A percentile compares a stretch with the other conserved stretches of the same genome.
Evolutionary conservation across 805 yeast genomes (phyloP).

Genomic region (Wickerhamiella allomyrinae): DNA sequence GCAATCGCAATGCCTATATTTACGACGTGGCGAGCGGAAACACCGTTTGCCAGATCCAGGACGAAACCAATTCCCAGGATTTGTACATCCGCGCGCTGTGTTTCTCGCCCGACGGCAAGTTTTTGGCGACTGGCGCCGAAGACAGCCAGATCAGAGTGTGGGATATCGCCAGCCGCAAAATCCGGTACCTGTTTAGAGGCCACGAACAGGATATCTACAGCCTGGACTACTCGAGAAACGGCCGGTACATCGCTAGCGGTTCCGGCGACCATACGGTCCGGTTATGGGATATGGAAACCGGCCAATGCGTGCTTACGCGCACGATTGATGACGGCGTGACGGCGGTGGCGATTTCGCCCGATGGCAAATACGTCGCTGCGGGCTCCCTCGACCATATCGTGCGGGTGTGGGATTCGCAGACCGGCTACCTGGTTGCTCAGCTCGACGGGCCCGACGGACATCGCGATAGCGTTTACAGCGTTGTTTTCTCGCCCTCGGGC

Average conservation of each 20-base stretch:
- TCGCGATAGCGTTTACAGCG: slow-evolving; percentile 89
- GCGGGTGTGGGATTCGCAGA: slow-evolving; percentile 90
- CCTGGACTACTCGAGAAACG: slow-evolving; percentile 86
- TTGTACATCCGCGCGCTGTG: slow-evolving; percentile 90
- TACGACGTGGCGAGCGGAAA: slow-evolving; percentile 87
- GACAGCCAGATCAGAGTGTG: slow-evolving; percentile 76
- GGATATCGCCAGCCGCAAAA: slow-evolving; percentile 80
- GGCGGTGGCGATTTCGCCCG: slow-evolving; percentile 93
- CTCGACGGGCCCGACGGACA: slow-evolving; percentile 92
- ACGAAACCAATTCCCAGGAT: slow-evolving; percentile 67
- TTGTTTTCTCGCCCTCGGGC: slow-evolving; percentile 84
- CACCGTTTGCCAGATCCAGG: slow-evolving; percentile 70
- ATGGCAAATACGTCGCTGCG: slow-evolving; percentile 87
- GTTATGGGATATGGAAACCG: slow-evolving; percentile 86
- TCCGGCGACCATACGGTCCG: slow-evolving; percentile 94
- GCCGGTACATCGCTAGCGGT: slow-evolving; percentile 84
- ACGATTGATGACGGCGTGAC: slow-evolving; percentile 96
- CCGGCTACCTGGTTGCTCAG: slow-evolving; percentile 84
- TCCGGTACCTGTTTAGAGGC: slow-evolving; percentile 67
- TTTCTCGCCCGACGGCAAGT: slow-evolving; percentile 89
- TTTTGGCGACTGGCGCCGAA: slow-evolving; percentile 81
- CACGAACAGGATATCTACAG: slow-evolving; percentile 98
- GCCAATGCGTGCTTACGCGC: slow-evolving; percentile 76
- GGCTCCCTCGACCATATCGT: slow-evolving; percentile 93
- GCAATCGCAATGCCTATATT: slow-evolving; percentile 90